phyloP scores from a whole-genome alignment of 208 protist genomes.

The Leptomonas seymouri region DNA sequence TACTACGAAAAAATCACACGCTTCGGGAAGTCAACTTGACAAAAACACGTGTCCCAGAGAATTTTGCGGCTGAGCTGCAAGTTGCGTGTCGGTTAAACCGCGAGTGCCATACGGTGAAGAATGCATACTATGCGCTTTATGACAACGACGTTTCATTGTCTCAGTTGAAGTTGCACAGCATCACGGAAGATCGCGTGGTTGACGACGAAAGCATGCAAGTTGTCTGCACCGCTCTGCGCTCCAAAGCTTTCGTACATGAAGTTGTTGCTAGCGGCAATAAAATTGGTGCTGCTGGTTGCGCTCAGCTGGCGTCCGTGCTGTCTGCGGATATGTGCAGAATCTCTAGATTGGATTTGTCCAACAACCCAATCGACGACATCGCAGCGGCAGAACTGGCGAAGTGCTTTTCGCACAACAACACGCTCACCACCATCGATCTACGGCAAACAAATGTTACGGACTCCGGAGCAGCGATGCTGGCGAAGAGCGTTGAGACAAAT shows the following conservation, averaged over 20 bases:
- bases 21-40: conserved; percentile 49
- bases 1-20: conserved; percentile 68
- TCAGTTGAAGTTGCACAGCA: conserved; percentile 54
- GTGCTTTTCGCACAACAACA: conserved; percentile 62
- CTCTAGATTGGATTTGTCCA: conserved; percentile 41
- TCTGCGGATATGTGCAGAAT: conserved; percentile 47
- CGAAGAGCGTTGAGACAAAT: conserved; percentile 65
- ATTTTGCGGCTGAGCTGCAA: conserved; percentile 44
- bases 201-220: conserved; percentile 69
- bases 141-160: conserved; percentile 51
- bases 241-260: conserved; percentile 43
- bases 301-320: conserved; percentile 52
- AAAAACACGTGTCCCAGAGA: conserved; percentile 52
- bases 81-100: conserved; percentile 75
- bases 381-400: conserved; percentile 54
- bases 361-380: conserved; percentile 71
- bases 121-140: conserved; percentile 58
- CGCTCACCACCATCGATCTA: conserved; percentile 51
- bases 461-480: conserved; percentile 47
- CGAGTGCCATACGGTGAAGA: conserved; percentile 66
- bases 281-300: conserved; percentile 59
- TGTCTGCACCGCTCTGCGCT: conserved; percentile 57
- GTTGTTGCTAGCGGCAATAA: conserved; percentile 66
- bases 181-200: conserved; percentile 38
- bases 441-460: conserved; percentile 64